Evolutionary conservation across 768 basidiomycete species (phyloP).

Genomic region (Tulasnella calospora): DNA sequence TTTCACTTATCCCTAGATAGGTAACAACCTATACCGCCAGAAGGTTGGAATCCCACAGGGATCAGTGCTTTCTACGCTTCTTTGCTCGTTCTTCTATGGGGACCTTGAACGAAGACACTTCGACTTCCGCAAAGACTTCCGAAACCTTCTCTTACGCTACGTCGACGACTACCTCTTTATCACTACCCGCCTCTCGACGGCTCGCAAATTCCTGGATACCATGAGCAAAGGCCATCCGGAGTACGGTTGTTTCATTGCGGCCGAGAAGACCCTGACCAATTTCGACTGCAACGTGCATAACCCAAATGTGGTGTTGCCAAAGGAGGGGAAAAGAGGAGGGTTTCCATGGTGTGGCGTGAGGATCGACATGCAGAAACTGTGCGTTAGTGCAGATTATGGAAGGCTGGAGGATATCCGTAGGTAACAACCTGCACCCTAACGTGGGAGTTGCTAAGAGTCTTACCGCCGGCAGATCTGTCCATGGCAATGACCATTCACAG

Average conservation of each 20-base stretch:
- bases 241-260: conserved; percentile 87
- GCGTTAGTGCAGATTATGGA: conserved; percentile 72
- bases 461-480: conserved; percentile 47
- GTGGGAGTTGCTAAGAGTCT: not conserved
- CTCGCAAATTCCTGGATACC: conserved; percentile 60
- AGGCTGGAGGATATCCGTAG: conserved; percentile 60
- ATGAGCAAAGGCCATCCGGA: conserved; percentile 87
- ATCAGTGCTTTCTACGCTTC: conserved; percentile 86
- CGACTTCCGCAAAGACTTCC: conserved; percentile 45
- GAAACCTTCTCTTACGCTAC: conserved; percentile 67
- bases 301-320: conserved; percentile 26
- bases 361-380: conserved; percentile 70
- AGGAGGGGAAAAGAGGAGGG: conserved; percentile 41
- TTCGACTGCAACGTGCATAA: conserved; percentile 49
- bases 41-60: conserved; percentile 96
- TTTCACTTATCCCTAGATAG: conserved; percentile 55
- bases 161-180: conserved; percentile 95
- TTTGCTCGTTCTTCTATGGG: conserved; percentile 94
- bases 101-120: conserved; percentile 69
- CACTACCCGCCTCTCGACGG: conserved; percentile 58
- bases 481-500: conserved; percentile 68
- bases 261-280: conserved; percentile 84
- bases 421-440: conserved; percentile 29
- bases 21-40: conserved; percentile 74
- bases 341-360: conserved; percentile 93